These are phyloP conservation scores for Aspergillus calidoustus DNA, from an alignment of 2,329 filamentous ascomycete species.

Conservation along the genomic window DNA sequence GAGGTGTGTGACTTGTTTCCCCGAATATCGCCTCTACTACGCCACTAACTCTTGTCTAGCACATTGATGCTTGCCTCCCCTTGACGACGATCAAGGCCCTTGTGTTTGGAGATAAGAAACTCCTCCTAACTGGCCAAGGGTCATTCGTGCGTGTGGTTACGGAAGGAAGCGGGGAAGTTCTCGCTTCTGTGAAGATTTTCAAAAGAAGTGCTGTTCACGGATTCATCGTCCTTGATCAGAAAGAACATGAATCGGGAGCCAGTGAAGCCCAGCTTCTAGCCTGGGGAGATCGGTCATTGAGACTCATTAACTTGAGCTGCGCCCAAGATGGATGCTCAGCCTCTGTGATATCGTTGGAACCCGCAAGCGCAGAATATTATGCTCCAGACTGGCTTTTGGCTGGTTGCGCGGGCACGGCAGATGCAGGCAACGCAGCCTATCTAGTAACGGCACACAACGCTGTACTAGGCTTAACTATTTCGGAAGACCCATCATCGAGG, in stretches of 20 bases:
- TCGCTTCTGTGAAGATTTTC: slow-evolving; percentile 38
- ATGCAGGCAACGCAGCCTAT: slow-evolving; percentile 51
- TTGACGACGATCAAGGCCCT: slow-evolving; percentile 46
- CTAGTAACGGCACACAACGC: slow-evolving; percentile 89
- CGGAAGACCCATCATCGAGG: slow-evolving; percentile 20
- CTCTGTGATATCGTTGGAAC: slow-evolving; percentile 28
- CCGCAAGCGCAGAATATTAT: slow-evolving; percentile 47
- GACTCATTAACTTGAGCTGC: slow-evolving; percentile 41
- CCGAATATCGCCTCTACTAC: not conserved
- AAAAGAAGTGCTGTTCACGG: slow-evolving; percentile 46
- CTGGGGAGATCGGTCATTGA: slow-evolving; percentile 71
- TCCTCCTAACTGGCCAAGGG: slow-evolving; percentile 48
- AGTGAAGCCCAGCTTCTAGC: slow-evolving; percentile 51
- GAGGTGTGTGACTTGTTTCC: slow-evolving; percentile 32
- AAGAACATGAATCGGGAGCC: slow-evolving; percentile 19
- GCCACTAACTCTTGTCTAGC: slow-evolving; percentile 37
- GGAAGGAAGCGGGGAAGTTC: slow-evolving; percentile 34
- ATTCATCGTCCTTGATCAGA: slow-evolving; percentile 34
- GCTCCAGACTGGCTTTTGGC: slow-evolving; percentile 80
- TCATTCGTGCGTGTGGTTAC: slow-evolving; percentile 40
- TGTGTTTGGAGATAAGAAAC: slow-evolving; percentile 28
- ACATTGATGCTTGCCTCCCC: slow-evolving; percentile 49
- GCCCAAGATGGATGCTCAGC: slow-evolving; percentile 18
- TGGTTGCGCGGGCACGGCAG: slow-evolving; percentile 50
- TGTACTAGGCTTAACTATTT: slow-evolving; percentile 58